Evolutionary conservation across 306 rosid genomes (phyloP), one percentile per base, ranked within the genome.

Genomic region (Spatholobus suberectus): DNA sequence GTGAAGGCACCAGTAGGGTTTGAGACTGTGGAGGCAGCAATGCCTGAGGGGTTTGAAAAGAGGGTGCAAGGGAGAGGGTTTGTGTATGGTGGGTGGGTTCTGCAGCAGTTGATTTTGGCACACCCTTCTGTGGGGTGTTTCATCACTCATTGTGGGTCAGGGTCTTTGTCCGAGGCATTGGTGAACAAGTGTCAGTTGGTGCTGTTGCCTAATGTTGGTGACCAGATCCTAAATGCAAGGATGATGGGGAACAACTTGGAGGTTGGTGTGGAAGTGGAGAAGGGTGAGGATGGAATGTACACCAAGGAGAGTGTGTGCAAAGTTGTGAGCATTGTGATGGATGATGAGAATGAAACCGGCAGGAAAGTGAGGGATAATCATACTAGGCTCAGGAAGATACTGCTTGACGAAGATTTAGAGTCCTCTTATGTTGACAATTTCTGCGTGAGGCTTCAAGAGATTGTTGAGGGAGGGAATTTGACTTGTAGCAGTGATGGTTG

Each of bases 201-300:
- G 37, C 8, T 87, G 43, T 54, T 73, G 9, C 90, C 80, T 5
- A 41, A 66, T 21, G 66, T 67, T 37, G 84, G 75, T 47, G 88
- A 87, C 43, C 86, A 84, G 20, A 58, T 84, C 0, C 29, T 77
- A 0, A 69, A 78, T 78, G 88, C 86, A 26, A 85, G 85, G 68
- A 49, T 85, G 78, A 85, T 78, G 83, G 74, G 59, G 3, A 82
- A 75, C 5, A 85, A 57, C 52, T 76, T 84, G 76, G 38, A 78
- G 55, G 86, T 81, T 73, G 90, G 90, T 12, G 86, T 84, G 71
- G 88, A 74, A 61, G 86, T 84, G 27, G 80, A 74, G 81, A 85
- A 87, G 51, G 85, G 70, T 40, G 86, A 85, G 2, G 79, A 84
- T 68, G 90, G 86, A 1, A 11, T 74, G 15, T 82, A 74, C 68